phyloP scores from a whole-genome alignment of 345 rosid species.

The Gossypium australe region DNA sequence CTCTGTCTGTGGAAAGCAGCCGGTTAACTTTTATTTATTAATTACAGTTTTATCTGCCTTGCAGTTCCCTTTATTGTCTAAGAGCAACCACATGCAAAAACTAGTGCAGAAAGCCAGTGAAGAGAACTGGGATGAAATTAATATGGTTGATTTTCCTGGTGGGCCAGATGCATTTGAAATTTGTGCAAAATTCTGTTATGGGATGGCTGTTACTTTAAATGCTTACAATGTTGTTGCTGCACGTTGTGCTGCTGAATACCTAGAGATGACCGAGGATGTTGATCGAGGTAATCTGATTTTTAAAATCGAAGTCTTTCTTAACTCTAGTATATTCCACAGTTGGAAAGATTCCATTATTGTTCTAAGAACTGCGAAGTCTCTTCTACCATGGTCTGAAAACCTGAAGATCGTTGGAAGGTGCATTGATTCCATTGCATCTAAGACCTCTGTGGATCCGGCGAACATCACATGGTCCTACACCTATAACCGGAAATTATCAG shows the following conservation, averaged over 20 bases:
- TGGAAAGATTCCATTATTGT: constrained; percentile 95
- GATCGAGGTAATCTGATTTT: constrained; percentile 74
- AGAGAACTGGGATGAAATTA: constrained; percentile 52
- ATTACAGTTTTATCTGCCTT: constrained; percentile 7
- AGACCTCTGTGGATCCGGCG: constrained; percentile 67
- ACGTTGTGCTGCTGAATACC: constrained; percentile 88
- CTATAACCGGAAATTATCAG: constrained; percentile 58
- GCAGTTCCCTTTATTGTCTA: constrained; percentile 93
- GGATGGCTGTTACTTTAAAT: constrained; percentile 77
- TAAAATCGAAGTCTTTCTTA: constrained; percentile 82
- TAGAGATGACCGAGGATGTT: constrained; percentile 83
- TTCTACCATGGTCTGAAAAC: constrained; percentile 83
- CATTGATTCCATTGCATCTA: constrained; percentile 76
- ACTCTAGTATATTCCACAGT: constrained; percentile 71
- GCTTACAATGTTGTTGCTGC: constrained; percentile 80
- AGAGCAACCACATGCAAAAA: constrained; percentile 67
- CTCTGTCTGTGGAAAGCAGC: background rate
- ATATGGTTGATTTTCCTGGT: constrained; percentile 67
- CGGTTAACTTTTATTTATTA: background rate
- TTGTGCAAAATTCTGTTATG: constrained; percentile 95
- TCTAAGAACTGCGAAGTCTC: constrained; percentile 75
- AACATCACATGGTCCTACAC: constrained; percentile 88
- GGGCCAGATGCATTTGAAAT: constrained; percentile 88
- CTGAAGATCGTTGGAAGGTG: constrained; percentile 80
- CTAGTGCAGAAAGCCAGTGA: constrained; percentile 47